Conservation (phyloP, 192 early-diverging fungal species). For the Funneliformis geosporum region DNA sequence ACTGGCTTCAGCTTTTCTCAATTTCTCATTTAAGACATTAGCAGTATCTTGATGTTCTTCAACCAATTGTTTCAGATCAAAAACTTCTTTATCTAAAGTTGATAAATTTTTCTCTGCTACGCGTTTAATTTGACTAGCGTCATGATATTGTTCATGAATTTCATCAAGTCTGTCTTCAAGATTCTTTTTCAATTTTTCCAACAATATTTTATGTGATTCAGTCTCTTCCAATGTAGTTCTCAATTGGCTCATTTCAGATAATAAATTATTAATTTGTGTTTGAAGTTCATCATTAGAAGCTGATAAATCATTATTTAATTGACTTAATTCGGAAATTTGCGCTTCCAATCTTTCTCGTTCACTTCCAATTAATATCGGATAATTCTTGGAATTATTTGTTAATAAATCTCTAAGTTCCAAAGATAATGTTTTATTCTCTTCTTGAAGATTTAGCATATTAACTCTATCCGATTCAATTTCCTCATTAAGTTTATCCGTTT, state of each 20-base stretch:
- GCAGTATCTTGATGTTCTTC: constrained; percentile 75
- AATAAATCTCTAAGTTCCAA: constrained; percentile 61
- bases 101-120: constrained; percentile 70
- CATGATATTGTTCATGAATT: constrained; percentile 64
- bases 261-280: constrained; percentile 55
- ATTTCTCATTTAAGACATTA: constrained; percentile 64
- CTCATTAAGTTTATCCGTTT: constrained; percentile 74
- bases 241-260: constrained; percentile 61
- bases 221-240: constrained; percentile 63
- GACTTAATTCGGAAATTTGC: constrained; percentile 71
- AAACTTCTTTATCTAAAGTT: constrained; percentile 74
- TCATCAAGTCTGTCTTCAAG: constrained; percentile 80
- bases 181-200: constrained; percentile 70
- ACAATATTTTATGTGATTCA: constrained; percentile 61
- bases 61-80: constrained; percentile 67
- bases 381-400: constrained; percentile 35
- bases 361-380: constrained; percentile 56
- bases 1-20: constrained; percentile 66
- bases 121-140: constrained; percentile 64
- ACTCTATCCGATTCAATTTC: constrained; percentile 80
- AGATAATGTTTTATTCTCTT: constrained; percentile 70
- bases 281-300: constrained; percentile 63
- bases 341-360: constrained; percentile 78
- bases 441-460: constrained; percentile 65
- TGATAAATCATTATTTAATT: constrained; percentile 61